These are phyloP conservation scores for Hypoxylon sp. DNA, from an alignment of 2,329 filamentous ascomycete species.

Conservation along the genomic window DNA sequence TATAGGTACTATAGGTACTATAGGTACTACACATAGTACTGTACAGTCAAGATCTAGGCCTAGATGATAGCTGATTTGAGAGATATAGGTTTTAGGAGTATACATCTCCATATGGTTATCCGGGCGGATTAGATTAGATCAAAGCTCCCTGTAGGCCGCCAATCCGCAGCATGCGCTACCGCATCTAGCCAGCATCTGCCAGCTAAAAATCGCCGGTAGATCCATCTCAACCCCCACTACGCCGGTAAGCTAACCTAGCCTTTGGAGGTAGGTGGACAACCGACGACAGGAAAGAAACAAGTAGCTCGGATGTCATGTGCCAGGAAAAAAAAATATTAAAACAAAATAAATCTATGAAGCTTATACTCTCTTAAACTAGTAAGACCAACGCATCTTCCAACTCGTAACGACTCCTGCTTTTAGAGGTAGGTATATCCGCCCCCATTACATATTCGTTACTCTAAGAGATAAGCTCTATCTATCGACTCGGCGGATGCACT, in stretches of 20 bases:
- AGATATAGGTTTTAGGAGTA: slow-evolving; percentile 22
- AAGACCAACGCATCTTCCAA: slow-evolving; percentile 15
- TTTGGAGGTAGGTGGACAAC: slow-evolving; percentile 21
- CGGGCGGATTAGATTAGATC: slow-evolving; percentile 18
- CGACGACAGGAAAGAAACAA: slow-evolving; percentile 11
- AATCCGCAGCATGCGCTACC: slow-evolving; percentile 1
- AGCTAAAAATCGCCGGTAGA: slow-evolving; percentile 26
- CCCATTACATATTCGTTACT: too few relatives aligned
- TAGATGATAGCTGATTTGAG: slow-evolving; percentile 22
- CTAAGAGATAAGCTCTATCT: too few relatives aligned
- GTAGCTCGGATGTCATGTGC: slow-evolving; percentile 31
- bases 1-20: too few relatives aligned
- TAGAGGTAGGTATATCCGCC: too few relatives aligned
- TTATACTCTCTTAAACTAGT: neutral
- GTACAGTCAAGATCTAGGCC: too few relatives aligned
- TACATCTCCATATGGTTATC: slow-evolving; percentile 22
- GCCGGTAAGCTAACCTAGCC: slow-evolving; percentile 19
- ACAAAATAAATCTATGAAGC: slow-evolving; percentile 3
- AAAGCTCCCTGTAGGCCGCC: slow-evolving; percentile 4
- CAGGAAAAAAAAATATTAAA: slow-evolving; percentile 16
- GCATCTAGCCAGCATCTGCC: slow-evolving; percentile 2
- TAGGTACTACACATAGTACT: too few relatives aligned
- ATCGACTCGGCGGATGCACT: too few relatives aligned
- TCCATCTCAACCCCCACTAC: slow-evolving; percentile 28
- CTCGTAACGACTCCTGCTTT: too few relatives aligned